A percentile compares a stretch with the other conserved stretches of the same genome.
These are phyloP conservation scores for Vinca minor DNA, from an alignment of 257 asterid genomes.

Conservation along the genomic window DNA sequence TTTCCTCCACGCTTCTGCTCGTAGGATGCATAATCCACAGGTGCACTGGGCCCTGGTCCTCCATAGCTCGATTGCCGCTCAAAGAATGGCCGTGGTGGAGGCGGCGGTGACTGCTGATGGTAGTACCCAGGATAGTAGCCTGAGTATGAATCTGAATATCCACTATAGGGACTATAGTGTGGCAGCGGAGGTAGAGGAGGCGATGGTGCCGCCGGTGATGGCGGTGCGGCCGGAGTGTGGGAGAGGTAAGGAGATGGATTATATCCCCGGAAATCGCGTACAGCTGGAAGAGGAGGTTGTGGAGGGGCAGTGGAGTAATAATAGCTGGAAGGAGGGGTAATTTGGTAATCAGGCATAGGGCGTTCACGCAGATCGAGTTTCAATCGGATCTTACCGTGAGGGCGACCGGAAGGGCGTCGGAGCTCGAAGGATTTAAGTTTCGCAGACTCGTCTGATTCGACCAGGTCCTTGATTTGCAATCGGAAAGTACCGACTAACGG, in stretches of 20 bases:
- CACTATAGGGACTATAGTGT: conserved; percentile 28
- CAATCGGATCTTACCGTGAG: conserved; percentile 78
- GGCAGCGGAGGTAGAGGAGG: too few species aligned
- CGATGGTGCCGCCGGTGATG: conserved; percentile 23
- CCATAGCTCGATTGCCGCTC: conserved; percentile 51
- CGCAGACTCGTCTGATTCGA: conserved; percentile 24
- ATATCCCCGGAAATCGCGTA: conserved; percentile 42
- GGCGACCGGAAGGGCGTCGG: conserved; percentile 81
- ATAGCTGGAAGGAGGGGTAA: conserved; percentile 55
- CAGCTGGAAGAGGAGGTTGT: conserved; percentile 18
- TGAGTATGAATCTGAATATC: conserved; percentile 45
- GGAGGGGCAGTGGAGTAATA: conserved; percentile 51
- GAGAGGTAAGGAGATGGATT: conserved; percentile 32
- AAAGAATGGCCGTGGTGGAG: conserved; percentile 40
- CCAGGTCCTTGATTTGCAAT: conserved; percentile 46
- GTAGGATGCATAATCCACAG: conserved; percentile 62
- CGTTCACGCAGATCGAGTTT: conserved; percentile 49
- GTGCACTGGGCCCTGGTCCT: conserved; percentile 77
- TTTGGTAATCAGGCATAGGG: conserved; percentile 42
- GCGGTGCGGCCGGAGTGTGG: conserved; percentile 31
- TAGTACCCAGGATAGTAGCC: conserved; percentile 53
- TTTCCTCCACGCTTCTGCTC: conserved; percentile 54
- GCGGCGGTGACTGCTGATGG: conserved; percentile 32
- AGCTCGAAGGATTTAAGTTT: conserved; percentile 39
- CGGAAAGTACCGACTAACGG: conserved; percentile 69